Conservation (phyloP, 2,329 filamentous ascomycete species). For the Xylaria polymorpha region DNA sequence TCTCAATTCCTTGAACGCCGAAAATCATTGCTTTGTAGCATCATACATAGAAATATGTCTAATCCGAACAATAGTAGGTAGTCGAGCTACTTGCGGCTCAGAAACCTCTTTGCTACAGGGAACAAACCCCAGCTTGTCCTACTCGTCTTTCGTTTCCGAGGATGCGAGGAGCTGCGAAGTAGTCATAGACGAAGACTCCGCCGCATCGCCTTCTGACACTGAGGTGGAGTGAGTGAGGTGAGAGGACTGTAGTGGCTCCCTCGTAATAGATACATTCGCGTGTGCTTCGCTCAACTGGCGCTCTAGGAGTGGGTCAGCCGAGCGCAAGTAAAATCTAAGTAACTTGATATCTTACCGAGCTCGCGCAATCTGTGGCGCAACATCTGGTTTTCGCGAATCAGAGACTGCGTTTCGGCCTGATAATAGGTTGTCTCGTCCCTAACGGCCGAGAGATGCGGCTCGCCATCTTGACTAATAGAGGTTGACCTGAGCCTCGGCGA, state of each 20-base stretch:
- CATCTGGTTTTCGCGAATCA: conserved; percentile 86
- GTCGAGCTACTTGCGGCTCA: background rate
- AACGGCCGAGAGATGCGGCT: conserved; percentile 69
- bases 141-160: conserved; percentile 45
- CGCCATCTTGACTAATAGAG: conserved; percentile 70
- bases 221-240: conserved; percentile 61
- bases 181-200: conserved; percentile 26
- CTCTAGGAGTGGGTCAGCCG: conserved; percentile 53
- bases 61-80: background rate
- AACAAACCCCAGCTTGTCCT: conserved; percentile 16
- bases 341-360: conserved; percentile 63
- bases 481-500: conserved; percentile 68
- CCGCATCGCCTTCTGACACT: conserved; percentile 54
- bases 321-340: background rate
- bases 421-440: conserved; percentile 83
- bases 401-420: conserved; percentile 82
- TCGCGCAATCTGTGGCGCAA: conserved; percentile 78
- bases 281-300: conserved; percentile 62
- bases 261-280: conserved; percentile 52
- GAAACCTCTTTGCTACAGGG: background rate
- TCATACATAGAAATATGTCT: conserved; percentile 1
- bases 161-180: conserved; percentile 33
- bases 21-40: background rate
- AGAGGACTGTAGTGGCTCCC: conserved; percentile 62
- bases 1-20: background rate